phyloP scores from a whole-genome alignment of 768 basidiomycete species.

The Macrolepiota albuminosa region DNA sequence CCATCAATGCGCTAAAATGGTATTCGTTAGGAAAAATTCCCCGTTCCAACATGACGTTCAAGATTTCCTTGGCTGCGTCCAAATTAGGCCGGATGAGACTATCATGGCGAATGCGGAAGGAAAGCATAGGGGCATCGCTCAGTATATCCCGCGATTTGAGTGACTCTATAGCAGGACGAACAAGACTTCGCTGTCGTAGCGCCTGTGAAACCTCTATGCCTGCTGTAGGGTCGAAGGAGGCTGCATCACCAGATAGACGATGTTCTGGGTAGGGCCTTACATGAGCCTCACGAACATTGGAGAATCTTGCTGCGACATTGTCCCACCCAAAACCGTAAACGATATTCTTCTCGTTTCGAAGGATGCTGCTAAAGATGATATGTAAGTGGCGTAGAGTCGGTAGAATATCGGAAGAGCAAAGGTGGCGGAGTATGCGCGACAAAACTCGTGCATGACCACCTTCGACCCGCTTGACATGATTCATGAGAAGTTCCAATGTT shows the following conservation, averaged over 20 bases:
- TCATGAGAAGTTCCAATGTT: conserved; percentile 53
- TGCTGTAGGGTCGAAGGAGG: conserved; percentile 44
- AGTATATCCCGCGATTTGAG: conserved; percentile 43
- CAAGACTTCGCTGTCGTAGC: conserved; percentile 24
- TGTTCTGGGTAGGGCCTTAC: conserved; percentile 13
- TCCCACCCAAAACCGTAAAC: conserved; percentile 45
- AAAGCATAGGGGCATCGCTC: conserved; percentile 53
- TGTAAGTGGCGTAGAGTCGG: conserved; percentile 58
- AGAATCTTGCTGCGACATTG: conserved; percentile 32
- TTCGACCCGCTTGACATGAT: conserved; percentile 42
- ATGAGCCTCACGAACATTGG: conserved; percentile 21
- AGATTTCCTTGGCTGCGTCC: conserved; percentile 46
- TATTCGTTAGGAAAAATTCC: conserved; percentile 70
- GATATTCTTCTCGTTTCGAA: conserved; percentile 48
- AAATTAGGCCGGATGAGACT: conserved; percentile 48
- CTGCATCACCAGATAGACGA: conserved; percentile 20
- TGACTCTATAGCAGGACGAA: conserved; percentile 40
- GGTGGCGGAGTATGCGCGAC: conserved; percentile 39
- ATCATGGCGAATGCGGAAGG: conserved; percentile 61
- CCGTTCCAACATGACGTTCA: conserved; percentile 54
- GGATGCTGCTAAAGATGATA: conserved; percentile 43
- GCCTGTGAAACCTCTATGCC: conserved; percentile 34
- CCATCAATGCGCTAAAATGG: conserved; percentile 73
- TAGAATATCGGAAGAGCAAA: conserved; percentile 35
- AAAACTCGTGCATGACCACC: conserved; percentile 41